These are phyloP conservation scores for Entomortierella lignicola DNA, from an alignment of 192 early-diverging fungal genomes.

Conservation along the genomic window DNA sequence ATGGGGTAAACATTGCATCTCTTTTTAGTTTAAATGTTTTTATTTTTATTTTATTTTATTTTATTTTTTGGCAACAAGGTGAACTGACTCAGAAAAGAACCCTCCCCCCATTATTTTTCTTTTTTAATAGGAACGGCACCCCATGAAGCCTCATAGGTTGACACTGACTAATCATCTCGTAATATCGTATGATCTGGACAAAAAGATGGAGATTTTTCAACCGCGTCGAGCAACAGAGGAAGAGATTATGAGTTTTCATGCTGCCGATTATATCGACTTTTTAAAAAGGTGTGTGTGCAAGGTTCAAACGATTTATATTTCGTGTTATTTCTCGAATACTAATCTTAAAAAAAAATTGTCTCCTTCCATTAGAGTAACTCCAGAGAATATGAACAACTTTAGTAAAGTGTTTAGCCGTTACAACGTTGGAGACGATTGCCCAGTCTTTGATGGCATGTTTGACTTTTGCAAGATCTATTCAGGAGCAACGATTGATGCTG, in stretches of 20 bases:
- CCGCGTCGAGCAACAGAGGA: constrained; percentile 87
- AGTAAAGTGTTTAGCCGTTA: constrained; percentile 72
- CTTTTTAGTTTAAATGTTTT: too few species aligned
- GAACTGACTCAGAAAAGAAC: neutral
- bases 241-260: constrained; percentile 95
- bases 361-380: constrained; percentile 77
- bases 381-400: constrained; percentile 73
- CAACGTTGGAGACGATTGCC: constrained; percentile 98
- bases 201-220: constrained; percentile 89
- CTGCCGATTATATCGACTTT: constrained; percentile 97
- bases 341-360: too few species aligned
- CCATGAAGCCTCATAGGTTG: constrained; percentile 94
- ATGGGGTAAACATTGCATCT: constrained; percentile 68
- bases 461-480: constrained; percentile 94
- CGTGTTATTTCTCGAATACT: too few species aligned
- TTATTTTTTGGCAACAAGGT: neutral
- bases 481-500: constrained; percentile 94
- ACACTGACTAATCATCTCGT: constrained; percentile 95
- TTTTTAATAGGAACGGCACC: constrained; percentile 67
- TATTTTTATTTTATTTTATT: neutral
- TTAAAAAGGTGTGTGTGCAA: constrained; percentile 74
- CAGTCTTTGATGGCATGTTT: constrained; percentile 97
- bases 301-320: too few species aligned
- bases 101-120: neutral
- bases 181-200: constrained; percentile 90